A percentile compares a stretch with the other conserved stretches of the same genome.
Conservation (phyloP, 148 eudicot genomes). For the Hydrangea macrophylla region DNA sequence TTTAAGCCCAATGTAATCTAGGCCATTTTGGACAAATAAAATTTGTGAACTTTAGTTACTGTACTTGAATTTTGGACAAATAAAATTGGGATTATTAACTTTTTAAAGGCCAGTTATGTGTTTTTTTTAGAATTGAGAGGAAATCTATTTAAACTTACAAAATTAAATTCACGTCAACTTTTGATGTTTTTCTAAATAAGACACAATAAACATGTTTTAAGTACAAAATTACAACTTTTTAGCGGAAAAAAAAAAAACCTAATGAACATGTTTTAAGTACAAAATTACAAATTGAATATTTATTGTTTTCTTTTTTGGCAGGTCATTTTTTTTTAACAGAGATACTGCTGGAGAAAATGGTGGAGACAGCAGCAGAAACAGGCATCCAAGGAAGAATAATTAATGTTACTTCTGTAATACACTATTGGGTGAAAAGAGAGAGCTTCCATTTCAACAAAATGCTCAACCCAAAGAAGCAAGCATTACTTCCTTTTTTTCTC, state of each 20-base stretch:
- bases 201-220: neutral
- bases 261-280: too few species aligned
- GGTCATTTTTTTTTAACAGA: slow-evolving; percentile 94
- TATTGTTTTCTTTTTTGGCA: slow-evolving; percentile 23
- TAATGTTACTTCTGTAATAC: slow-evolving; percentile 78
- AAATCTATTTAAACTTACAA: too few species aligned
- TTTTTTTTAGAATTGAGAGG: neutral
- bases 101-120: too few species aligned
- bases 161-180: too few species aligned
- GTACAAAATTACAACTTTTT: too few species aligned
- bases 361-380: slow-evolving; percentile 68
- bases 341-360: slow-evolving; percentile 78
- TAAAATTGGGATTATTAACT: too few species aligned
- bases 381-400: slow-evolving; percentile 80
- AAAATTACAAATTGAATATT: too few species aligned
- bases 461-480: slow-evolving; percentile 59
- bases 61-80: too few species aligned
- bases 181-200: neutral
- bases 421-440: slow-evolving; percentile 76
- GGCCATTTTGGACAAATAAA: too few species aligned
- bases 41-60: too few species aligned
- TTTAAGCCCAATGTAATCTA: too few species aligned
- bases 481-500: neutral
- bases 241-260: too few species aligned
- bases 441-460: slow-evolving; percentile 49